Conservation (phyloP, 1,284 basidiomycete genomes). For the Marasmius oreades region DNA sequence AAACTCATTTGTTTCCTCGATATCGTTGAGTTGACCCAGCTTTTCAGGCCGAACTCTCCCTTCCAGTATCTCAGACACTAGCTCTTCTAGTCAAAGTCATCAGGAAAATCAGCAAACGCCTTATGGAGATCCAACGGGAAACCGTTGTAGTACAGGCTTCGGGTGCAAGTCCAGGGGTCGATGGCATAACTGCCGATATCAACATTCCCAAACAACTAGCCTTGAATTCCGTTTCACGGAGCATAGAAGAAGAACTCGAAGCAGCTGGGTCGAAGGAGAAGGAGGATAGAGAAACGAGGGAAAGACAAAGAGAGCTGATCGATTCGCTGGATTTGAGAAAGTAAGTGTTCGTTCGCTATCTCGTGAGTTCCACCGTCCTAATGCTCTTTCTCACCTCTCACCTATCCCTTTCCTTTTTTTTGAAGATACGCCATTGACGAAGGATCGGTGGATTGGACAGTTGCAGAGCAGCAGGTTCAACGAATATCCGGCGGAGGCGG, state of each 20-base stretch:
- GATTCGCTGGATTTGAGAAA: slow-evolving; percentile 80
- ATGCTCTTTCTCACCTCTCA: slow-evolving; percentile 2
- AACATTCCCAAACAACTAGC: slow-evolving; percentile 17
- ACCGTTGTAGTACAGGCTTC: slow-evolving; percentile 50
- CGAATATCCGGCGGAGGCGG: slow-evolving; percentile 26
- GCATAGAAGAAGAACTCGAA: slow-evolving; percentile 63
- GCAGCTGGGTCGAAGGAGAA: slow-evolving; percentile 60
- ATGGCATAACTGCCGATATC: not conserved
- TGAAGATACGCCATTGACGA: slow-evolving; percentile 78
- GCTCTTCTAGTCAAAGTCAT: slow-evolving; percentile 92
- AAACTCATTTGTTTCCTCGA: not conserved
- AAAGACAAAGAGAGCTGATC: slow-evolving; percentile 82
- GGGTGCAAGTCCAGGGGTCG: slow-evolving; percentile 35
- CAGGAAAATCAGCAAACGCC: slow-evolving; percentile 77
- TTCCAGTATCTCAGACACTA: slow-evolving; percentile 85
- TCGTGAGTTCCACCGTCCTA: slow-evolving; percentile 9
- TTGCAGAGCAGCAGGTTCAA: slow-evolving; percentile 69
- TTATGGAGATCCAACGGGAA: slow-evolving; percentile 81
- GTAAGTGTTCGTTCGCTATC: slow-evolving; percentile 60
- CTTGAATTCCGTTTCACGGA: slow-evolving; percentile 53
- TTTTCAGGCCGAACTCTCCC: slow-evolving; percentile 67
- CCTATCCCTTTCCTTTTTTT: slow-evolving; percentile 14
- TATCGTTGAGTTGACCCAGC: not conserved
- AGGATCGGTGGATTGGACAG: slow-evolving; percentile 65
- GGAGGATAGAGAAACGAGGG: slow-evolving; percentile 45